Conservation (phyloP, 495 filamentous ascomycete species). For the Aspergillus steynii region DNA sequence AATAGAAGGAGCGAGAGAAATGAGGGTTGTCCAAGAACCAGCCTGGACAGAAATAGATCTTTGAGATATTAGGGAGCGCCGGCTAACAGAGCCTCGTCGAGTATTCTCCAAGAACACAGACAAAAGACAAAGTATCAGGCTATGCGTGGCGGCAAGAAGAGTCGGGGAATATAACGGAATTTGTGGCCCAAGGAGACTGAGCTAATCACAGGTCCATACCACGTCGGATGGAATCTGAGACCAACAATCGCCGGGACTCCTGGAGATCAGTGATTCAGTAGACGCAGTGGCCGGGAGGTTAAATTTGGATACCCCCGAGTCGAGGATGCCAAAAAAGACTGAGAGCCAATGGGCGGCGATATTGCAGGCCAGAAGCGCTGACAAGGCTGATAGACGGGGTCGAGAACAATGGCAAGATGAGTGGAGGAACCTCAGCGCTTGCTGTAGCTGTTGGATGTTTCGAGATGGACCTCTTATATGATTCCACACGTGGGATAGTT, state of each 20-base stretch:
- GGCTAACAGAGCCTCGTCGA: background rate
- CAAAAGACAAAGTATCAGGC: background rate
- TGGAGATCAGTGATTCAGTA: constrained; percentile 26
- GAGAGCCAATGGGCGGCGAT: constrained; percentile 22
- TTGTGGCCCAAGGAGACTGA: constrained; percentile 4
- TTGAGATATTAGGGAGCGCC: background rate
- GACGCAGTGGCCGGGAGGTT: constrained; percentile 22
- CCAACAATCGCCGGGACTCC: constrained; percentile 13
- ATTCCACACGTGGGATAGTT: constrained; percentile 22
- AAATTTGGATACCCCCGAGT: constrained; percentile 20
- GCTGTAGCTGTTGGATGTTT: constrained; percentile 17
- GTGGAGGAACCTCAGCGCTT: constrained; percentile 20
- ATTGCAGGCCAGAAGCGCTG: constrained; percentile 22
- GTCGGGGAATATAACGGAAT: constrained; percentile 15
- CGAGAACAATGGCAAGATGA: constrained; percentile 12
- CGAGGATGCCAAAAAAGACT: constrained; percentile 1
- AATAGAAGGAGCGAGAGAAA: constrained; percentile 7
- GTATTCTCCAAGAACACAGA: background rate
- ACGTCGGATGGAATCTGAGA: constrained; percentile 17
- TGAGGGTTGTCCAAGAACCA: constrained; percentile 16
- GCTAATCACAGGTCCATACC: constrained; percentile 13
- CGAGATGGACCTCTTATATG: constrained; percentile 9
- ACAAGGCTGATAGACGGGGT: constrained; percentile 21
- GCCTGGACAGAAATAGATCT: constrained; percentile 14
- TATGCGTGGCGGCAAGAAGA: constrained; percentile 4